A percentile compares a stretch with the other conserved stretches of the same genome.
These are phyloP conservation scores for Penicillium decumbens DNA, from an alignment of 2,329 filamentous ascomycete genomes.

Conservation along the genomic window DNA sequence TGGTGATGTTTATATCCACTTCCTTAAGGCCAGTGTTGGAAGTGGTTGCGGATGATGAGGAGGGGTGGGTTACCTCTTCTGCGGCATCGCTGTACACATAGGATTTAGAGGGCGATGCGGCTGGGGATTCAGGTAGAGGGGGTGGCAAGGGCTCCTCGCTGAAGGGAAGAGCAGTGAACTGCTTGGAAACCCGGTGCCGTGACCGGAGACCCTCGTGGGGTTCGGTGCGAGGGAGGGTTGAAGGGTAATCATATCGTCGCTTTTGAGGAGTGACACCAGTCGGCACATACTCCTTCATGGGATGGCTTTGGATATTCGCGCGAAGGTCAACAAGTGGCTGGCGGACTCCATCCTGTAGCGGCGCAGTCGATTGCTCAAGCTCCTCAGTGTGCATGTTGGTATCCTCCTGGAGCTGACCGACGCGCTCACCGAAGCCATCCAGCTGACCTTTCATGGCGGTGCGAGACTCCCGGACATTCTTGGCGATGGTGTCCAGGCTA, in stretches of 20 bases:
- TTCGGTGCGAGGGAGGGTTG: conserved; percentile 70
- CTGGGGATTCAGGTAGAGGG: conserved; percentile 21
- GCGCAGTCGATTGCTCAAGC: conserved; percentile 58
- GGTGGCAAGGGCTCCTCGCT: conserved; percentile 27
- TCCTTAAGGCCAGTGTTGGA: conserved; percentile 48
- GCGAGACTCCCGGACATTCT: conserved; percentile 69
- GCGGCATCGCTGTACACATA: conserved; percentile 51
- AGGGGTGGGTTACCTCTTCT: conserved; percentile 33
- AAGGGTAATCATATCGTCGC: conserved; percentile 73
- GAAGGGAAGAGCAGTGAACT: conserved; percentile 31
- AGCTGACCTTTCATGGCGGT: conserved; percentile 66
- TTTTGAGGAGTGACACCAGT: conserved; percentile 86
- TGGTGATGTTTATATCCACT: conserved; percentile 49
- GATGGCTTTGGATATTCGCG: conserved; percentile 59
- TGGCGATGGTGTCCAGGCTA: conserved; percentile 63
- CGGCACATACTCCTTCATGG: conserved; percentile 72
- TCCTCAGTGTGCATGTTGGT: conserved; percentile 58
- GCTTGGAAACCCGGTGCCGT: conserved; percentile 44
- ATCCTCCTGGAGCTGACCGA: conserved; percentile 64
- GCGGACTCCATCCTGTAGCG: conserved; percentile 57
- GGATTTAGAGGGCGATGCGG: conserved; percentile 47
- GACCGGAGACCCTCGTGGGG: conserved; percentile 55
- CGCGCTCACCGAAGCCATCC: conserved; percentile 61
- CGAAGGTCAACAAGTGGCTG: conserved; percentile 68
- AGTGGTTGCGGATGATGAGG: conserved; percentile 27